Percentiles rank a stretch among this genome's conserved stretches.
These are phyloP conservation scores for Pseudocercospora vitis DNA, from an alignment of 2,329 filamentous ascomycete genomes.

Conservation along the genomic window DNA sequence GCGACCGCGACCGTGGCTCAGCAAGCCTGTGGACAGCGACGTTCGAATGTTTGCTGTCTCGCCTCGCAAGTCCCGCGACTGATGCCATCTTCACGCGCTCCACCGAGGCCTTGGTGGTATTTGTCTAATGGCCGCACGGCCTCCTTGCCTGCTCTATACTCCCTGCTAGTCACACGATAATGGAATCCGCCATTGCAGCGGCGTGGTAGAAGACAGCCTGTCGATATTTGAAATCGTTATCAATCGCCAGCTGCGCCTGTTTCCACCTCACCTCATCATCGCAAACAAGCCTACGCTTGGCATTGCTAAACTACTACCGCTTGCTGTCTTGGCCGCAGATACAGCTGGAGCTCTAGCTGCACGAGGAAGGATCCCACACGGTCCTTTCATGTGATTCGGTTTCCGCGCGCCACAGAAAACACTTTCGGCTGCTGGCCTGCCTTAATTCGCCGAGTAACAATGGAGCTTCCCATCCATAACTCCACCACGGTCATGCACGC, in stretches of 20 bases:
- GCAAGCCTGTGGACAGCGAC: too few relatives aligned
- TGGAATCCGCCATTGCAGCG: too few relatives aligned
- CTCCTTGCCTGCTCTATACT: constrained; percentile 2
- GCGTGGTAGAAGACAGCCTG: too few relatives aligned
- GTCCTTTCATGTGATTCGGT: constrained; percentile 15
- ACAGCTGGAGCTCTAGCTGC: constrained; percentile 20
- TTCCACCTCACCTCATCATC: constrained; percentile 19
- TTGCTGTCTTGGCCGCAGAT: constrained; percentile 19
- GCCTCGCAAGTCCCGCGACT: too few relatives aligned
- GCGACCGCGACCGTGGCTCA: too few relatives aligned
- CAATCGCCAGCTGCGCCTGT: constrained; percentile 11
- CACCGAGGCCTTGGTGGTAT: constrained; percentile 18
- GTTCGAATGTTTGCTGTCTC: too few relatives aligned
- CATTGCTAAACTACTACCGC: constrained; percentile 5
- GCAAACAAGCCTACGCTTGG: constrained; percentile 13
- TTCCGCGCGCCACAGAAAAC: background rate
- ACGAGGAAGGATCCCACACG: constrained; percentile 1
- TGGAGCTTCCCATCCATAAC: background rate
- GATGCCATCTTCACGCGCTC: constrained; percentile 6
- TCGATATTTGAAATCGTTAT: background rate
- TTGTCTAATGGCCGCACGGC: constrained; percentile 12
- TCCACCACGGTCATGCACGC: background rate
- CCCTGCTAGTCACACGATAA: constrained; percentile 13
- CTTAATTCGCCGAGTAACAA: background rate
- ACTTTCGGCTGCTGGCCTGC: constrained; percentile 7